phyloP scores from a whole-genome alignment of 371 early-diverging fungal species.

The Gilbertella persicaria region DNA sequence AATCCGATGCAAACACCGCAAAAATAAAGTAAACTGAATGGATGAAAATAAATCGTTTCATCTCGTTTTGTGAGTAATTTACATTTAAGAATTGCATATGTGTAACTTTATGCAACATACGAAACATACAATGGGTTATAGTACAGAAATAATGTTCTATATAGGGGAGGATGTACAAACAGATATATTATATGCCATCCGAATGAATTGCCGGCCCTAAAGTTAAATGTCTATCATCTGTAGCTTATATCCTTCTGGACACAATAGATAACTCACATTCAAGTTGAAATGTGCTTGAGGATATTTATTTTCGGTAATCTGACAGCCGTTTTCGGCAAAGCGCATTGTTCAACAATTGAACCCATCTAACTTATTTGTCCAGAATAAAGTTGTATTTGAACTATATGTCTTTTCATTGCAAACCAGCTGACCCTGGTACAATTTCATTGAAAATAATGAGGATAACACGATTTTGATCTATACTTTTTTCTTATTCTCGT shows the following conservation, averaged over 20 bases:
- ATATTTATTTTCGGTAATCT: constrained; percentile 18
- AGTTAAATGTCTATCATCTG: no score
- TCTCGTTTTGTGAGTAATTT: constrained; percentile 10
- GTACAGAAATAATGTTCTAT: not conserved
- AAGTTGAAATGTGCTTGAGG: no score
- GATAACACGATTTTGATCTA: constrained; percentile 28
- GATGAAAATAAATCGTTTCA: not conserved
- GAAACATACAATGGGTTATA: not conserved
- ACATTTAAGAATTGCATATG: constrained; percentile 6
- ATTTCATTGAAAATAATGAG: constrained; percentile 10
- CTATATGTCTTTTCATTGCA: not conserved
- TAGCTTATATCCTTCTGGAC: no score
- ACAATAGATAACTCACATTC: no score
- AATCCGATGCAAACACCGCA: constrained; percentile 3
- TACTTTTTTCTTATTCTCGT: constrained; percentile 19
- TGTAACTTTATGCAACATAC: constrained; percentile 11
- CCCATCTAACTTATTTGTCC: not conserved
- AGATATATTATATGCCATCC: not conserved
- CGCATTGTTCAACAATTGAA: not conserved
- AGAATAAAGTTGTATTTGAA: not conserved
- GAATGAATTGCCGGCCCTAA: no score
- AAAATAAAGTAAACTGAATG: not conserved
- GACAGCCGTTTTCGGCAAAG: constrained; percentile 17
- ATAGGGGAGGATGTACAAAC: not conserved
- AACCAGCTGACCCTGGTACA: constrained; percentile 17